These are phyloP conservation scores for Spencermartinsiella europaea DNA, from an alignment of 805 yeast species.

Conservation along the genomic window DNA sequence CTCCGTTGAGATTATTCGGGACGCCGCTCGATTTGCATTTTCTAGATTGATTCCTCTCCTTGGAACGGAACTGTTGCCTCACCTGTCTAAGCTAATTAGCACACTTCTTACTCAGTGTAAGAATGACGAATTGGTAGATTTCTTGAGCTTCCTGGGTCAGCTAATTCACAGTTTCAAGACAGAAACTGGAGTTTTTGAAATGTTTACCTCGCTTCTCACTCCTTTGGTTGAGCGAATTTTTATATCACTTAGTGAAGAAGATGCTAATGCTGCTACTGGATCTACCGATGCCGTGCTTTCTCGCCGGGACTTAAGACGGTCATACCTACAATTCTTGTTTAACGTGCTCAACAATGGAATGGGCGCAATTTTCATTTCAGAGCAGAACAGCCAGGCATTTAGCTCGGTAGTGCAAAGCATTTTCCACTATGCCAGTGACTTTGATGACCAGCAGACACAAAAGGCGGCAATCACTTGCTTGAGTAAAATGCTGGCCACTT, in stretches of 20 bases:
- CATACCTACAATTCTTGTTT: constrained; percentile 64
- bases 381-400: constrained; percentile 55
- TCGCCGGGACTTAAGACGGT: constrained; percentile 58
- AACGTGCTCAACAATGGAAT: constrained; percentile 71
- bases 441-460: constrained; percentile 57
- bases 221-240: constrained; percentile 70
- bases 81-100: constrained; percentile 66
- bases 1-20: constrained; percentile 65
- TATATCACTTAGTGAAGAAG: constrained; percentile 41
- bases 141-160: constrained; percentile 82
- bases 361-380: constrained; percentile 69
- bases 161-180: constrained; percentile 70
- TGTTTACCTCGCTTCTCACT: constrained; percentile 65
- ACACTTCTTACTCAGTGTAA: constrained; percentile 56
- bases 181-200: constrained; percentile 62
- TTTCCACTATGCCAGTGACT: constrained; percentile 58
- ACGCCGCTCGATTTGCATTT: constrained; percentile 79
- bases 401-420: constrained; percentile 58
- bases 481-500: constrained; percentile 50
- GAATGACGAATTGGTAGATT: constrained; percentile 68
- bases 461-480: constrained; percentile 68
- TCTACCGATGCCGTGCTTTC: constrained; percentile 63
- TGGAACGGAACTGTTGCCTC: constrained; percentile 44
- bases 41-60: constrained; percentile 80
- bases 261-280: constrained; percentile 36